phyloP scores from a whole-genome alignment of 208 protist species.

The Leptomonas seymouri region DNA sequence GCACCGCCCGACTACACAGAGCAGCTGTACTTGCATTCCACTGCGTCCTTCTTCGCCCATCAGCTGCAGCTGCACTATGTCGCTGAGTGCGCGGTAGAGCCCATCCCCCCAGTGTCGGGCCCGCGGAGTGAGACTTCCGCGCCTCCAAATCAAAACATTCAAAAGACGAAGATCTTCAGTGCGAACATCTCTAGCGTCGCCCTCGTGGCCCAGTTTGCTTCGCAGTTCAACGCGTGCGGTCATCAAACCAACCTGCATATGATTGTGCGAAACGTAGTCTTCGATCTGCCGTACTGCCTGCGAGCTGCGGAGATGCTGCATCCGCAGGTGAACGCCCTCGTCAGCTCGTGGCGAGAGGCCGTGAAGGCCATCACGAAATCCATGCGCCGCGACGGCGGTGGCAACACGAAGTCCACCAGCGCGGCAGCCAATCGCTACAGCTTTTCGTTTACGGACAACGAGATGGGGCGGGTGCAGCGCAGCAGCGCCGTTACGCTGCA shows the following conservation, averaged over 20 bases:
- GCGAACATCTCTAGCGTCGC: conserved; percentile 35
- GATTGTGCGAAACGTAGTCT: conserved; percentile 44
- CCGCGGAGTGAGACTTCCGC: not conserved
- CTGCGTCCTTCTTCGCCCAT: conserved; percentile 72
- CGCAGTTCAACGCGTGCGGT: conserved; percentile 48
- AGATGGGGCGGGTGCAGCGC: not conserved
- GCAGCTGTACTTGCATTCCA: conserved; percentile 71
- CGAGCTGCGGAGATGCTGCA: conserved; percentile 62
- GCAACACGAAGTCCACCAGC: not conserved
- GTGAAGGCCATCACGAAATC: conserved; percentile 18
- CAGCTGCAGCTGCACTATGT: conserved; percentile 72
- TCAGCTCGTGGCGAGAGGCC: conserved; percentile 58
- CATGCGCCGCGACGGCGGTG: conserved; percentile 11
- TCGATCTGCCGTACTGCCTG: conserved; percentile 61
- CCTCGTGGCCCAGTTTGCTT: conserved; percentile 46
- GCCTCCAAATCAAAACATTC: not conserved
- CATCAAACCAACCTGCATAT: conserved; percentile 70
- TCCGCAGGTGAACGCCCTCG: conserved; percentile 71
- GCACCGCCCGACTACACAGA: conserved; percentile 62
- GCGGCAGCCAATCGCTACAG: not conserved
- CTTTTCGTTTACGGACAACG: conserved; percentile 16
- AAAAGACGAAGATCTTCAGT: conserved; percentile 31
- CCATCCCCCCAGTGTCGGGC: conserved; percentile 3
- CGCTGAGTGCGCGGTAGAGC: conserved; percentile 56
- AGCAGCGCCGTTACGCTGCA: conserved; percentile 48